Evolutionary conservation across 371 early-diverging fungal genomes (phyloP), one percentile per base, ranked within the genome.

Genomic region (Mucor velutinosus): DNA sequence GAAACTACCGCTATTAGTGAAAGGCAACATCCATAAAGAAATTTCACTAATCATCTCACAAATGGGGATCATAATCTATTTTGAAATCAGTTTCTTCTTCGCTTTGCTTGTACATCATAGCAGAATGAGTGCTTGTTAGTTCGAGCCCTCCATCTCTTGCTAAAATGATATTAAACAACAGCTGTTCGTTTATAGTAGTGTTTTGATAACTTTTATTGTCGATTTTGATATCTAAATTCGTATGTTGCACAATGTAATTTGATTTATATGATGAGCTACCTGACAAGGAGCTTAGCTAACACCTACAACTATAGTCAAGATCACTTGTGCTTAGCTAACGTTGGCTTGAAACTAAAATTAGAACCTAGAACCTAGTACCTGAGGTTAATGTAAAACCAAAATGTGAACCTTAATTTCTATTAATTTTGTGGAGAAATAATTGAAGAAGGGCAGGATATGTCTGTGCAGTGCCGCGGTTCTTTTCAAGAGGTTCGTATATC

Each of bases 401-500:
- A n/a, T 17, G 43, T 43, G 43, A 43, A 43, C 43, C 43, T 43
- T 43, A 43, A 43, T 43, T 43, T 43, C n/a, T 15, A 35, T 43
- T 43, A 43, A 43, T 43, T 43, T 43, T 43, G 43, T 51, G 51
- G 51, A 25, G 51, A 51, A 51, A 51, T 19, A 51, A 45, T 12
- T 12, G 15, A 76, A 4, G 70, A 49, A 21, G 19, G n/a, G 3
- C 32, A 19, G 32, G n/a, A 29, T 43, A 43, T 7, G 62, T 61
- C 62, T 61, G 62, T 61, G 62, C 62, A 61, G 62, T 61, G 32
- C 62, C 62, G 49, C 62, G 62, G 62, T 43, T 43, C 19, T 56
- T 56, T 30, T 60, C 10, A 8, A 25, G 11, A 21, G 21, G 3
- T 14, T 39, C 10, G 7, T 4, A 35, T 35, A 35, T 35, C 35